phyloP scores from a whole-genome alignment of 306 rosid species.

The Lablab purpureus region DNA sequence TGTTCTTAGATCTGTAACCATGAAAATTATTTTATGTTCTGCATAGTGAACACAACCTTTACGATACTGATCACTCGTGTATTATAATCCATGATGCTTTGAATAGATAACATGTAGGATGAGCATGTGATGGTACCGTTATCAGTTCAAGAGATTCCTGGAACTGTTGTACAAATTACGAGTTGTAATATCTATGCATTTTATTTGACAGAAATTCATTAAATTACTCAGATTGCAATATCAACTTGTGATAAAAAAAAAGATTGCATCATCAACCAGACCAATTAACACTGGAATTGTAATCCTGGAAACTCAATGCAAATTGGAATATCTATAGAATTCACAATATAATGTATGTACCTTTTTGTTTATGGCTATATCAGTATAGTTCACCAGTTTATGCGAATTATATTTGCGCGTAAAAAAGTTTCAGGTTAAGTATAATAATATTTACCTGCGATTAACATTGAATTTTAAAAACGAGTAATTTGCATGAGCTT shows the following conservation, averaged over 20 bases:
- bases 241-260: neutral
- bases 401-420: neutral
- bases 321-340: neutral
- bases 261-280: constrained; percentile 29
- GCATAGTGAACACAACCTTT: constrained; percentile 27
- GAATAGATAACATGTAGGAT: constrained; percentile 23
- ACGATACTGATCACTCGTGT: constrained; percentile 35
- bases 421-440: neutral
- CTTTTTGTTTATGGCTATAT: neutral
- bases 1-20: constrained; percentile 49
- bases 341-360: neutral
- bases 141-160: constrained; percentile 26
- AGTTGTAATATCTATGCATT: constrained; percentile 39
- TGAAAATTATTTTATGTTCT: constrained; percentile 37
- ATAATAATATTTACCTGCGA: neutral
- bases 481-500: neutral
- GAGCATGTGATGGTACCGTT: constrained; percentile 33
- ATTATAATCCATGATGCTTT: constrained; percentile 35
- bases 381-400: neutral
- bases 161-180: constrained; percentile 42
- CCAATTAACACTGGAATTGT: constrained; percentile 14
- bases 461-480: too few relatives aligned
- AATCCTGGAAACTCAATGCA: neutral
- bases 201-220: constrained; percentile 37
- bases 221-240: constrained; percentile 4